Conservation (phyloP, 805 yeast genomes). For the Kodamaea hsintzibuensis region DNA sequence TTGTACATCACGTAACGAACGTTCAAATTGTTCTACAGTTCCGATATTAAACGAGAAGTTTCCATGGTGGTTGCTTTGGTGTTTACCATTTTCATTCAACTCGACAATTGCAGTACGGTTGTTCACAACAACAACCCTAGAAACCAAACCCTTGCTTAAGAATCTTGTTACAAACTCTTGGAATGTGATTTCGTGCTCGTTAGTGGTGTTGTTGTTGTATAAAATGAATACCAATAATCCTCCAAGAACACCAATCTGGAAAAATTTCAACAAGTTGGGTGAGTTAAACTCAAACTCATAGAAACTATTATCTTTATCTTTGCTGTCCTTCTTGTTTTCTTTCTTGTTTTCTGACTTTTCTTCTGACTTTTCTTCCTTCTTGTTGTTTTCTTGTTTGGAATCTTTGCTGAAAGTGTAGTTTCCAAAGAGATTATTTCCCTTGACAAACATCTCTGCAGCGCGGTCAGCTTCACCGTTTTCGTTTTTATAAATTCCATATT, state of each 20-base stretch:
- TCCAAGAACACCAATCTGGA: conserved; percentile 33
- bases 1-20: conserved; percentile 73
- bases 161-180: conserved; percentile 83
- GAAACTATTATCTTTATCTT: not conserved
- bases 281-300: conserved; percentile 7
- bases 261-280: conserved; percentile 20
- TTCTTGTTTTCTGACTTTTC: not conserved
- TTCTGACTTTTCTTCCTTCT: conserved; percentile 4
- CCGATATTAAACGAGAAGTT: conserved; percentile 73
- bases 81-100: conserved; percentile 59
- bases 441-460: conserved; percentile 1
- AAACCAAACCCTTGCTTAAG: conserved; percentile 76
- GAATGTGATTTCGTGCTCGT: conserved; percentile 67
- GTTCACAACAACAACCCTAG: conserved; percentile 73
- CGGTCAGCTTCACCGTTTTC: conserved; percentile 4
- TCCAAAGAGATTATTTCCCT: conserved; percentile 9
- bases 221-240: conserved; percentile 29
- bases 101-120: conserved; percentile 72
- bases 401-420: conserved; percentile 11
- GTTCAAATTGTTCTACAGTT: conserved; percentile 84
- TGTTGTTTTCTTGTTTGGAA: conserved; percentile 9
- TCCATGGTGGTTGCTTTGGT: conserved; percentile 39
- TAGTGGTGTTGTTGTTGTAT: conserved; percentile 15
- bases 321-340: conserved; percentile 15
- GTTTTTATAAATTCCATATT: conserved; percentile 9